These are phyloP conservation scores for Lactarius akahatsu DNA, from an alignment of 768 basidiomycete species.

Conservation along the genomic window DNA sequence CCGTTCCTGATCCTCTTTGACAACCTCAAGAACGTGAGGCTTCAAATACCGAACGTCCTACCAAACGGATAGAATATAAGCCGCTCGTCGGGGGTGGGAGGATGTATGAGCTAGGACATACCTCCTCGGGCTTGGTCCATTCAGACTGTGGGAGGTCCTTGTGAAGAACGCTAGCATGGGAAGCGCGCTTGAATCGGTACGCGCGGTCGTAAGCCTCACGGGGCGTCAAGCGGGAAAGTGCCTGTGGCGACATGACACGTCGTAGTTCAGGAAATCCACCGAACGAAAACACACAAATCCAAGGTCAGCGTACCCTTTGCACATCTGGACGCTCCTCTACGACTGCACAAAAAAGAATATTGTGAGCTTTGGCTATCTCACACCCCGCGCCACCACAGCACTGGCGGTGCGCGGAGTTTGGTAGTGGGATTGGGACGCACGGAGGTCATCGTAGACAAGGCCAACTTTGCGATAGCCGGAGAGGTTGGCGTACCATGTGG, in stretches of 20 bases:
- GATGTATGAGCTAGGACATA: constrained; percentile 39
- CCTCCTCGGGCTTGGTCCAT: constrained; percentile 76
- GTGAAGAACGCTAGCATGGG: constrained; percentile 78
- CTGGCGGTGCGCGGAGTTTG: constrained; percentile 14
- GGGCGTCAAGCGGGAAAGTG: constrained; percentile 75
- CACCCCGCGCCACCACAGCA: constrained; percentile 9
- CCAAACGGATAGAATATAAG: background rate
- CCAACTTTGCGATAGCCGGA: constrained; percentile 86
- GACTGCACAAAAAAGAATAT: constrained; percentile 44
- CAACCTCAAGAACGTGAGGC: constrained; percentile 71
- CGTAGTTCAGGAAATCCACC: background rate
- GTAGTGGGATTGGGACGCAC: constrained; percentile 48
- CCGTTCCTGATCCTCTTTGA: constrained; percentile 76
- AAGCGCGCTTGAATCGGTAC: constrained; percentile 83
- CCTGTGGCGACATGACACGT: constrained; percentile 47
- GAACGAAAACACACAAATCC: background rate
- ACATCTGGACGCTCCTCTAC: constrained; percentile 76
- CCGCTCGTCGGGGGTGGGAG: background rate
- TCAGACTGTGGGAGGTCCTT: constrained; percentile 75
- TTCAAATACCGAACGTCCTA: constrained; percentile 91
- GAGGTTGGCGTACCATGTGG: constrained; percentile 77
- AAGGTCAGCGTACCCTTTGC: constrained; percentile 61
- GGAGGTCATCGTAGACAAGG: constrained; percentile 92
- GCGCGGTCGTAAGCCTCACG: constrained; percentile 86
- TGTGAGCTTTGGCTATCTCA: constrained; percentile 8